Conservation (phyloP, 1,284 basidiomycete genomes). For the Pseudozyma sp. region DNA sequence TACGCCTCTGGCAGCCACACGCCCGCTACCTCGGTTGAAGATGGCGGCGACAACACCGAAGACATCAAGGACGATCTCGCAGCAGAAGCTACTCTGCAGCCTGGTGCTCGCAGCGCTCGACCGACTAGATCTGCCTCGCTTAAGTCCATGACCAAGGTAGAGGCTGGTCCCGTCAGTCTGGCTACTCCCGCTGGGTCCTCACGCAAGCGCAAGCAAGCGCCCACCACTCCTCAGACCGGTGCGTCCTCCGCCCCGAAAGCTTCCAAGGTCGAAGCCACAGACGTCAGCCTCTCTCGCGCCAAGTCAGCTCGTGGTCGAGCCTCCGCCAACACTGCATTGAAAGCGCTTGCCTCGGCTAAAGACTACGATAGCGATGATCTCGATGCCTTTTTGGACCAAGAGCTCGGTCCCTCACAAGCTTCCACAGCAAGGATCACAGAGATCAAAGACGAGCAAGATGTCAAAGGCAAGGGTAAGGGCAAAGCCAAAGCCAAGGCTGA, state of each 20-base stretch:
- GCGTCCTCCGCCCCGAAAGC: slow-evolving; percentile 4
- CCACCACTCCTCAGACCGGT: not conserved
- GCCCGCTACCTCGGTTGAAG: slow-evolving; percentile 47
- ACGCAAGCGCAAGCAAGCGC: slow-evolving; percentile 27
- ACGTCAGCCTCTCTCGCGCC: slow-evolving; percentile 2
- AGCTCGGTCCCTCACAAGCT: slow-evolving; percentile 13
- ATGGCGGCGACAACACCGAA: slow-evolving; percentile 24
- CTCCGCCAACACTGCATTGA: slow-evolving; percentile 8
- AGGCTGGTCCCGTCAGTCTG: not conserved
- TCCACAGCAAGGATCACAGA: not conserved
- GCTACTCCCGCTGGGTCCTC: slow-evolving; percentile 4
- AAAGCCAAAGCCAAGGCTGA: slow-evolving; percentile 15
- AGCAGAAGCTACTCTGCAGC: not conserved
- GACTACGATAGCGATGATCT: slow-evolving; percentile 17
- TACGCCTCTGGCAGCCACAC: slow-evolving; percentile 49
- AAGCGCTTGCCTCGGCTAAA: slow-evolving; percentile 1
- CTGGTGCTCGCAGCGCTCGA: slow-evolving; percentile 4
- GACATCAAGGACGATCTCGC: slow-evolving; percentile 10
- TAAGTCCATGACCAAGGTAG: slow-evolving; percentile 8
- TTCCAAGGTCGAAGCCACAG: slow-evolving; percentile 12
- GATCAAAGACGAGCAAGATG: slow-evolving; percentile 6
- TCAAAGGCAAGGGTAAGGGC: slow-evolving; percentile 42
- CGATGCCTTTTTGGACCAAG: slow-evolving; percentile 26
- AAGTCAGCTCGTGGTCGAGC: slow-evolving; percentile 10
- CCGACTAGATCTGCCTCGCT: slow-evolving; percentile 22